A percentile compares a stretch with the other conserved stretches of the same genome.
Evolutionary conservation across 345 rosid species (phyloP).

Genomic region (Cardamine chenopodiifolia): DNA sequence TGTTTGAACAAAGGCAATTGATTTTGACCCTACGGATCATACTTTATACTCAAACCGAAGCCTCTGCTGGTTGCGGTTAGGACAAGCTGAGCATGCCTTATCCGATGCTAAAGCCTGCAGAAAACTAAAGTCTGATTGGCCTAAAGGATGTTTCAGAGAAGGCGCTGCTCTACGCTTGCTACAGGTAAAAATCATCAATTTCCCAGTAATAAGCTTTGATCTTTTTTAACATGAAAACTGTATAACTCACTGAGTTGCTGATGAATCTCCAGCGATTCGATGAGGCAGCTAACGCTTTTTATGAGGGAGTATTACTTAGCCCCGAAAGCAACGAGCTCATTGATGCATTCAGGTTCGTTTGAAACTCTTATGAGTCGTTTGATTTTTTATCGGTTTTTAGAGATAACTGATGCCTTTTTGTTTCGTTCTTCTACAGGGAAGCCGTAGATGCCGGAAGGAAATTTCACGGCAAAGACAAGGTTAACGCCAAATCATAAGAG

Average conservation of each 20-base stretch:
- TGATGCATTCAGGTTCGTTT: slow-evolving; percentile 70
- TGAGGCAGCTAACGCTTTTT: slow-evolving; percentile 84
- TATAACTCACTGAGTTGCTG: not conserved
- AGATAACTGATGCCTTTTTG: not conserved
- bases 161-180: slow-evolving; percentile 83
- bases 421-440: slow-evolving; percentile 53
- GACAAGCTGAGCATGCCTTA: slow-evolving; percentile 80
- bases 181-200: slow-evolving; percentile 51
- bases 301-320: slow-evolving; percentile 77
- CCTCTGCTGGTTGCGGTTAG: slow-evolving; percentile 76
- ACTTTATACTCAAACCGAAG: slow-evolving; percentile 79
- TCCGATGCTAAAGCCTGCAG: slow-evolving; percentile 78
- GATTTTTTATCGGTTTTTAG: not conserved
- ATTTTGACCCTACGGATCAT: slow-evolving; percentile 77
- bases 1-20: slow-evolving; percentile 67
- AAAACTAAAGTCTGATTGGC: slow-evolving; percentile 75
- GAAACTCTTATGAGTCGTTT: not conserved
- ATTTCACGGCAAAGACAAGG: slow-evolving; percentile 58
- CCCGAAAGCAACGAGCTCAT: slow-evolving; percentile 75
- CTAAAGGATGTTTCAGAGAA: slow-evolving; percentile 90
- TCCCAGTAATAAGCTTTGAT: slow-evolving; percentile 3
- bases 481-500: slow-evolving; percentile 25
- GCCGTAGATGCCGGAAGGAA: slow-evolving; percentile 79
- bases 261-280: slow-evolving; percentile 62
- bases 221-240: not conserved